Percentiles rank a stretch among this genome's conserved stretches.
phyloP scores from a whole-genome alignment of 306 rosid genomes.

The Dryas drummondii region DNA sequence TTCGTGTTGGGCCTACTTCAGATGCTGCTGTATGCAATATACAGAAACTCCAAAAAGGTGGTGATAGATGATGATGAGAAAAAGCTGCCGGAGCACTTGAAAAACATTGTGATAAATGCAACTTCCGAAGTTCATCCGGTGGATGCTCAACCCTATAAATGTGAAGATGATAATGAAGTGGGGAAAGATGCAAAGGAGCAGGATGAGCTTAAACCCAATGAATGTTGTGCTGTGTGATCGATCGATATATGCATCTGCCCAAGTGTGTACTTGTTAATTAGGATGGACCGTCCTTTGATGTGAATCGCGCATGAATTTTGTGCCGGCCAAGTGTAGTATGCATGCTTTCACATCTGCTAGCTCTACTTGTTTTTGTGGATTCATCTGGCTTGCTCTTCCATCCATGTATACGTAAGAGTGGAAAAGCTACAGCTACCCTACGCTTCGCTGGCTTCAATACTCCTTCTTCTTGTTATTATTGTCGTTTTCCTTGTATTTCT shows the following conservation, averaged over 20 bases:
- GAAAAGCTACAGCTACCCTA: too few relatives aligned
- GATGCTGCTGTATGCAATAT: slow-evolving; percentile 63
- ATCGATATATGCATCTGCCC: too few relatives aligned
- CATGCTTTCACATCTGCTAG: too few relatives aligned
- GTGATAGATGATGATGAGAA: slow-evolving; percentile 14
- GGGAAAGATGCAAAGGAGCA: background rate
- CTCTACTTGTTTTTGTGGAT: too few relatives aligned
- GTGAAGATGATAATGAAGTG: too few relatives aligned
- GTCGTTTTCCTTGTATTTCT: background rate
- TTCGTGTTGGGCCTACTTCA: slow-evolving; percentile 60
- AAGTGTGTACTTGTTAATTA: too few relatives aligned
- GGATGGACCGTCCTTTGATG: too few relatives aligned
- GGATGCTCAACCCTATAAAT: slow-evolving; percentile 4
- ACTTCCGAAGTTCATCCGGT: slow-evolving; percentile 32
- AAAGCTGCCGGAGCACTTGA: slow-evolving; percentile 27
- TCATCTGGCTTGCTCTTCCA: too few relatives aligned
- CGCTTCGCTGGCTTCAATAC: background rate
- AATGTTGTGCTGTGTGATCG: background rate
- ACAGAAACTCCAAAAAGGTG: slow-evolving; percentile 28
- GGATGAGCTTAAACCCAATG: slow-evolving; percentile 6
- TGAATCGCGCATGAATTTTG: too few relatives aligned
- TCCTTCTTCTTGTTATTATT: slow-evolving; percentile 5
- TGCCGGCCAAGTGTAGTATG: background rate
- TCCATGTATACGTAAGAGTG: too few relatives aligned
- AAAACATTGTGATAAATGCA: slow-evolving; percentile 21